Conservation (phyloP, 225 moss, liverwort and hornwort species). For the Antitrichia curtipendula region DNA sequence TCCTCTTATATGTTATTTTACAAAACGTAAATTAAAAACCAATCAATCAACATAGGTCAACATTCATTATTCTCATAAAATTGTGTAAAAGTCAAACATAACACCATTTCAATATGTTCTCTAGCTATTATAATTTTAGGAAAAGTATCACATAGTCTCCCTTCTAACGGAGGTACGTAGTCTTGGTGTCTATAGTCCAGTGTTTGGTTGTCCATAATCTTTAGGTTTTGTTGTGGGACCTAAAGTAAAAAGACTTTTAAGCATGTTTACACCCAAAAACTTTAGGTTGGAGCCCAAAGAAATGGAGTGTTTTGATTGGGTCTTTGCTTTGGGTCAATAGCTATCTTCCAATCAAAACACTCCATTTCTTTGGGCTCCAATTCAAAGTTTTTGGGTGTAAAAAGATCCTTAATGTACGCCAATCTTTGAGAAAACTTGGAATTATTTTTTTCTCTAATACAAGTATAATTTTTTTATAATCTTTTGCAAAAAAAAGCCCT, state of each 20-base stretch:
- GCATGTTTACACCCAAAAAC: too few relatives aligned
- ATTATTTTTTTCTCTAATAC: background rate
- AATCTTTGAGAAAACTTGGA: rapidly evolving
- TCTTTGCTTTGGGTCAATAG: too few relatives aligned
- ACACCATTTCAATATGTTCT: background rate
- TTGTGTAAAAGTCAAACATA: background rate
- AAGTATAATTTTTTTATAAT: rapidly evolving
- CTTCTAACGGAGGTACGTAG: background rate
- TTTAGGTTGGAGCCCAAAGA: too few relatives aligned
- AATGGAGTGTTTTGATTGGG: too few relatives aligned
- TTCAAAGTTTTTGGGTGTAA: too few relatives aligned
- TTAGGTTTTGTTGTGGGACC: too few relatives aligned
- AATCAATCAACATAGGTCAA: background rate
- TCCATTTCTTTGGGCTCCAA: too few relatives aligned
- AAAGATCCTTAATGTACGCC: too few relatives aligned
- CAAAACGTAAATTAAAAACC: background rate
- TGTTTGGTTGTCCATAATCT: rapidly evolving
- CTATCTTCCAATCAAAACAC: too few relatives aligned
- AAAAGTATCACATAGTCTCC: rapidly evolving
- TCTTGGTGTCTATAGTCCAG: background rate
- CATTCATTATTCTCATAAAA: rapidly evolving
- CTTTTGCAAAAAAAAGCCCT: rapidly evolving
- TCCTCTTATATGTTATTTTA: background rate
- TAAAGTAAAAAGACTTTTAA: background rate
- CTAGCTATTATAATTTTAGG: background rate